These are phyloP conservation scores for Lodderomyces metapsilosis DNA, from an alignment of 1,139 yeast genomes.

Conservation along the genomic window DNA sequence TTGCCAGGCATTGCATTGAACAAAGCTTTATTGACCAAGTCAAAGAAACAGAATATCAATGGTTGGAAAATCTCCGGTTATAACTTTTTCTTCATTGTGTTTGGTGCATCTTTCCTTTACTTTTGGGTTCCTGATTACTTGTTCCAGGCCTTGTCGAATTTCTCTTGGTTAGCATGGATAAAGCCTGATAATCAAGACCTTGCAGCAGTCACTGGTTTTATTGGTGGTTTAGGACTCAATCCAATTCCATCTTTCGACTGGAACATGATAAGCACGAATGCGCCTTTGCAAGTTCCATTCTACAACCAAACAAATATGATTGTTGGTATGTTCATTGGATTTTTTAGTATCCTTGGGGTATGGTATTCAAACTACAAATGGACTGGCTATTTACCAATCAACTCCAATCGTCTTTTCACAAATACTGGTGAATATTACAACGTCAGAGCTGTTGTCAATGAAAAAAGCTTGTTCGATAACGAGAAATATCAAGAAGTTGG, in stretches of 20 bases:
- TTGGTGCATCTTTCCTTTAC: conserved; percentile 33
- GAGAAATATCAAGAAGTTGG: conserved; percentile 45
- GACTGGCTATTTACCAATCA: conserved; percentile 56
- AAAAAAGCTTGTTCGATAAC: conserved; percentile 36
- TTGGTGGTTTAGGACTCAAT: conserved; percentile 54
- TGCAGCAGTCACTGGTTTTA: conserved; percentile 57
- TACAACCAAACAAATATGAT: conserved; percentile 42
- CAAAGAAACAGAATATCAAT: conserved; percentile 41
- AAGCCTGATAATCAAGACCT: conserved; percentile 32
- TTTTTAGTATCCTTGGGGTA: conserved; percentile 42
- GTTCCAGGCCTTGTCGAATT: conserved; percentile 28
- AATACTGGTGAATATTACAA: conserved; percentile 46
- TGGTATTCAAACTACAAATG: conserved; percentile 53
- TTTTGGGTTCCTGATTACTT: no score
- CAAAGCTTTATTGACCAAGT: no score
- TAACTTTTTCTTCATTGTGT: conserved; percentile 25
- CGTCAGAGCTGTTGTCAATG: conserved; percentile 41
- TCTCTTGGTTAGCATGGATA: conserved; percentile 43
- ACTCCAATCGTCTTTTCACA: conserved; percentile 41
- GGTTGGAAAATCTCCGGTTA: conserved; percentile 33
- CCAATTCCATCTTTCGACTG: conserved; percentile 58
- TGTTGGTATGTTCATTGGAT: conserved; percentile 45
- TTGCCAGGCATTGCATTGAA: conserved; percentile 59
- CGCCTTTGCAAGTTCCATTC: conserved; percentile 43
- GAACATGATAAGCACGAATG: conserved; percentile 28